These are phyloP conservation scores for Gleditsia sinensis DNA, from an alignment of 306 rosid genomes.

Conservation along the genomic window DNA sequence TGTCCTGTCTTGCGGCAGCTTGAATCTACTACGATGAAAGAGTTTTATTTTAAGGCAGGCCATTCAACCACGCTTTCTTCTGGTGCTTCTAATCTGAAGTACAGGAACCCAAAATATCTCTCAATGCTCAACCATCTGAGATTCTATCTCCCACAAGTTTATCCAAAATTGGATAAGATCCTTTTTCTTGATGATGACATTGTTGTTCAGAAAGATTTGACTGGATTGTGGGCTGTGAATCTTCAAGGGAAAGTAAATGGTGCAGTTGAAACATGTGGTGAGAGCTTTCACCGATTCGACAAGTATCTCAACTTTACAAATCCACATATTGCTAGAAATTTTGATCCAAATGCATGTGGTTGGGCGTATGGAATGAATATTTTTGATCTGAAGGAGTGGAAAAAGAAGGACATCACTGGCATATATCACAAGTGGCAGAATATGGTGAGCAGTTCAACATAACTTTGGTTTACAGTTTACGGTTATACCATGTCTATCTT, in stretches of 20 bases:
- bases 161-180: constrained; percentile 88
- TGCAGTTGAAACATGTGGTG: constrained; percentile 96
- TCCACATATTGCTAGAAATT: constrained; percentile 83
- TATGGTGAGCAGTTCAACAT: constrained; percentile 65
- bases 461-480: constrained; percentile 1
- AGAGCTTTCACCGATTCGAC: constrained; percentile 94
- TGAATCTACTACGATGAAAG: constrained; percentile 90
- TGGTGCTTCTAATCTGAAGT: constrained; percentile 90
- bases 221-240: constrained; percentile 80
- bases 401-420: constrained; percentile 86
- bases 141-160: constrained; percentile 95
- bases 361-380: constrained; percentile 99
- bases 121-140: constrained; percentile 97
- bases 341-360: constrained; percentile 93
- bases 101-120: constrained; percentile 94
- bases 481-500: constrained; percentile 9
- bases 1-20: constrained; percentile 95
- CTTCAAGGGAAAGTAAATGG: constrained; percentile 92
- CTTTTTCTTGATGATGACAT: constrained; percentile 97
- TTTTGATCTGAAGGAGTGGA: constrained; percentile 95
- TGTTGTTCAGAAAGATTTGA: constrained; percentile 97
- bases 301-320: constrained; percentile 91
- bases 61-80: constrained; percentile 71
- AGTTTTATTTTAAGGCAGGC: constrained; percentile 90
- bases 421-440: constrained; percentile 98